phyloP scores from a whole-genome alignment of 495 filamentous ascomycete genomes.

The Neurospora africana region DNA sequence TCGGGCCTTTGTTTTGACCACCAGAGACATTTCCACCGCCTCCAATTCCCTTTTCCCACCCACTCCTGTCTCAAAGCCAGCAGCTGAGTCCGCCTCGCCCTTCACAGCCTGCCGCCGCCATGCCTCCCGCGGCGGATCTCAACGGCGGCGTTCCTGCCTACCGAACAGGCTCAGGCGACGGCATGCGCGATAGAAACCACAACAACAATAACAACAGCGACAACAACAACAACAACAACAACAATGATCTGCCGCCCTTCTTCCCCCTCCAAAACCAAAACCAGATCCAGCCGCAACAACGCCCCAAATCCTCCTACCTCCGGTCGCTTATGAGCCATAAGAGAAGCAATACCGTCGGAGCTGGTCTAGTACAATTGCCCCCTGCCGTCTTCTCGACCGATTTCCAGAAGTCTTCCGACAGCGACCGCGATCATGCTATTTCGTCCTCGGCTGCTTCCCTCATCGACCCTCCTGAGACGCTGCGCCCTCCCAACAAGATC shows the following conservation, averaged over 20 bases:
- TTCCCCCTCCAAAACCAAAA: not conserved
- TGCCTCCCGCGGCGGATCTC: slow-evolving; percentile 10
- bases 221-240: not conserved
- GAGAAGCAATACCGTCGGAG: slow-evolving; percentile 38
- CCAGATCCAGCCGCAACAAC: slow-evolving; percentile 20
- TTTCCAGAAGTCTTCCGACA: not conserved
- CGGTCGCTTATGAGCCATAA: slow-evolving; percentile 44
- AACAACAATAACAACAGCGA: not conserved
- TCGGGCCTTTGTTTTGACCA: not conserved
- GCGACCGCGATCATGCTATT: not conserved
- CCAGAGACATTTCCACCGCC: not conserved
- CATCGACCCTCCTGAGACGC: not conserved
- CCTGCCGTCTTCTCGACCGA: slow-evolving; percentile 10
- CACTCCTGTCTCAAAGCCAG: not conserved
- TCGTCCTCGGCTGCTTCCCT: not conserved
- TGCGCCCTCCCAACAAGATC: not conserved
- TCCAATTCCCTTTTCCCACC: not conserved
- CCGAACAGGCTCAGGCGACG: not conserved
- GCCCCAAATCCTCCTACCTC: slow-evolving; percentile 48
- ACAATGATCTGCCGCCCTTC: not conserved
- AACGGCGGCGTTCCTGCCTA: slow-evolving; percentile 2
- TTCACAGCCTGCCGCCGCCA: slow-evolving; percentile 2
- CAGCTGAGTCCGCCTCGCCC: not conserved
- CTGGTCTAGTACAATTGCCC: slow-evolving; percentile 21
- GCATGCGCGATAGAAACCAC: not conserved